These are phyloP conservation scores for Solanum neorickii DNA, from an alignment of 257 asterid genomes.

Conservation along the genomic window DNA sequence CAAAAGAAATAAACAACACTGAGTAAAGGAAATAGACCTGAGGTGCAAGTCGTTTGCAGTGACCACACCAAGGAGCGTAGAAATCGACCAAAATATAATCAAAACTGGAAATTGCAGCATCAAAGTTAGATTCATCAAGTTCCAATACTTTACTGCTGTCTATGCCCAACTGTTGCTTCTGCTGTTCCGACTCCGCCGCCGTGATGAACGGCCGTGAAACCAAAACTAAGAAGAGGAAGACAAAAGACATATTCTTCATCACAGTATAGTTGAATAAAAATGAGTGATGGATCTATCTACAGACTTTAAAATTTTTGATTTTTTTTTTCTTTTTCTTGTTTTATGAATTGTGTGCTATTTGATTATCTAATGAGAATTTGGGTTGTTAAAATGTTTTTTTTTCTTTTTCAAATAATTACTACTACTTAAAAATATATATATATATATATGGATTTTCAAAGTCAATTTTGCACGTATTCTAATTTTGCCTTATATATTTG, in stretches of 20 bases:
- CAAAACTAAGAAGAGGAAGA: neutral
- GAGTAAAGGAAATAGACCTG: conserved; percentile 40
- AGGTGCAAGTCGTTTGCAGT: conserved; percentile 94
- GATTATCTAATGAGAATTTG: neutral
- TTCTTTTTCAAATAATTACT: neutral
- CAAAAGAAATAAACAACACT: neutral
- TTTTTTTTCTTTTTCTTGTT: neutral
- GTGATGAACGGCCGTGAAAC: neutral
- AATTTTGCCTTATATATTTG: neutral
- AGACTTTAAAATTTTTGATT: neutral
- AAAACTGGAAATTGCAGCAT: conserved; percentile 67
- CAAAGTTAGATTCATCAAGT: conserved; percentile 69
- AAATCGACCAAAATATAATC: conserved; percentile 80
- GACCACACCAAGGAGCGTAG: conserved; percentile 97
- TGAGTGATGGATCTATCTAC: neutral
- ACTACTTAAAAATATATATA: neutral
- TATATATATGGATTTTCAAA: neutral
- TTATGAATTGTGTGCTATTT: neutral
- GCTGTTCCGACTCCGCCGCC: neutral
- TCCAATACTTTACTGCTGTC: conserved; percentile 70
- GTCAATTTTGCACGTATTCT: neutral
- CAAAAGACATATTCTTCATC: neutral
- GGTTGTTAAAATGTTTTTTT: neutral
- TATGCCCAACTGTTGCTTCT: conserved; percentile 25
- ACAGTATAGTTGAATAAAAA: neutral